Conservation (phyloP, 768 basidiomycete species). For the Lyophyllum atratum region DNA sequence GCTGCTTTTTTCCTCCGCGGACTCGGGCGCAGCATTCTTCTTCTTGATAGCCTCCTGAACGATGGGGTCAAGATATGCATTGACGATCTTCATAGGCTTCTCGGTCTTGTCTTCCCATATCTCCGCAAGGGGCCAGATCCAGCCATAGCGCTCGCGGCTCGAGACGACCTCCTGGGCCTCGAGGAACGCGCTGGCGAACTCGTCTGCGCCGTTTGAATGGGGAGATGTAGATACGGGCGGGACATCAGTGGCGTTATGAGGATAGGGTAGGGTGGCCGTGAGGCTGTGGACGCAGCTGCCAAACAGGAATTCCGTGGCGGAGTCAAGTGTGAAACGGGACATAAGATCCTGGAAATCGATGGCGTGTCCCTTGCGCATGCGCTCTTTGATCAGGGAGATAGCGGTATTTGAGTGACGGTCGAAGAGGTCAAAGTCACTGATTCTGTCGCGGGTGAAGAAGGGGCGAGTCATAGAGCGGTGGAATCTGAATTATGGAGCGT, state of each 20-base stretch:
- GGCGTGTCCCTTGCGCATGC: slow-evolving; percentile 49
- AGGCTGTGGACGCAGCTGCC: slow-evolving; percentile 59
- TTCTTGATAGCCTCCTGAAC: slow-evolving; percentile 51
- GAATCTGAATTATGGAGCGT: slow-evolving; percentile 37
- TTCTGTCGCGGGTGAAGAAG: slow-evolving; percentile 59
- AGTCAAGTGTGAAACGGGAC: slow-evolving; percentile 65
- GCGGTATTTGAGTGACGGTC: slow-evolving; percentile 51
- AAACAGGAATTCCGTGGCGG: slow-evolving; percentile 68
- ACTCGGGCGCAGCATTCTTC: slow-evolving; percentile 23
- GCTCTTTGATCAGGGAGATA: slow-evolving; percentile 45
- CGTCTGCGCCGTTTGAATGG: slow-evolving; percentile 34
- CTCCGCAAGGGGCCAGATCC: slow-evolving; percentile 57
- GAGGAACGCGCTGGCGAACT: slow-evolving; percentile 51
- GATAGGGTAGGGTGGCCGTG: slow-evolving; percentile 51
- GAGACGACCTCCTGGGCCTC: slow-evolving; percentile 46
- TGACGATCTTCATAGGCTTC: slow-evolving; percentile 53
- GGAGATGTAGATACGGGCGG: slow-evolving; percentile 22
- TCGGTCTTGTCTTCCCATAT: slow-evolving; percentile 45
- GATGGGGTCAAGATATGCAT: slow-evolving; percentile 54
- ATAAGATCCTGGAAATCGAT: slow-evolving; percentile 69
- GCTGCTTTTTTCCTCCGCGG: slow-evolving; percentile 26
- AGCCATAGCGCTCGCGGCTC: slow-evolving; percentile 43
- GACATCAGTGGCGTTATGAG: slow-evolving; percentile 37
- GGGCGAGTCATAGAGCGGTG: slow-evolving; percentile 68
- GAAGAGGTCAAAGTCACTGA: slow-evolving; percentile 63